A percentile compares a stretch with the other conserved stretches of the same genome.
phyloP scores from a whole-genome alignment of 1,139 yeast species.

The Insectozyma bohioensis region DNA sequence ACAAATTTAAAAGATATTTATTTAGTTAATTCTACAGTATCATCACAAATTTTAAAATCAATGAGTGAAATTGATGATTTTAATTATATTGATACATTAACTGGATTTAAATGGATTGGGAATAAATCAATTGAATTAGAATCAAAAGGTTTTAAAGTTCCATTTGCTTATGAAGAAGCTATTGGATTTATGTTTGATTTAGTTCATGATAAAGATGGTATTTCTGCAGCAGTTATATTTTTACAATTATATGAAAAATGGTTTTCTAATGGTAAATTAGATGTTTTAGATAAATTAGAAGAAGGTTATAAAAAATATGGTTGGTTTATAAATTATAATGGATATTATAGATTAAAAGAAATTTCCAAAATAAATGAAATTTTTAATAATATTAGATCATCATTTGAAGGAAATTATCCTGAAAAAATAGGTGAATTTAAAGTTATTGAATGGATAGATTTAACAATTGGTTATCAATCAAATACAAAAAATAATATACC shows the following conservation, averaged over 20 bases:
- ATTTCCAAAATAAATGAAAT: slow-evolving; percentile 51
- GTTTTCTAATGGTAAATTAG: slow-evolving; percentile 32
- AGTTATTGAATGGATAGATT: slow-evolving; percentile 74
- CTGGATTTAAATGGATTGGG: slow-evolving; percentile 98
- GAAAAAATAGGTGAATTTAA: slow-evolving; percentile 48
- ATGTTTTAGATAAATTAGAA: slow-evolving; percentile 51
- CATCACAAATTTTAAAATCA: slow-evolving; percentile 74
- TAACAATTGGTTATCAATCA: slow-evolving; percentile 81
- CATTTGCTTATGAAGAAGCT: slow-evolving; percentile 94
- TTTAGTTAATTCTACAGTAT: slow-evolving; percentile 84
- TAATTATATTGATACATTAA: slow-evolving; percentile 74
- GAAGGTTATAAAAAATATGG: slow-evolving; percentile 69
- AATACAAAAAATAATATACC: slow-evolving; percentile 60
- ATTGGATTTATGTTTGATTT: slow-evolving; percentile 88
- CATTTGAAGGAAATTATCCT: slow-evolving; percentile 39
- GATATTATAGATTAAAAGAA: slow-evolving; percentile 71
- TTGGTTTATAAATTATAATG: slow-evolving; percentile 79
- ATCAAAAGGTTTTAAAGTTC: slow-evolving; percentile 62
- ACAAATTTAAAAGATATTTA: slow-evolving; percentile 44
- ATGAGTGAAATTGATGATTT: slow-evolving; percentile 68
- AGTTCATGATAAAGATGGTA: slow-evolving; percentile 94
- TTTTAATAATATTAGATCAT: slow-evolving; percentile 52
- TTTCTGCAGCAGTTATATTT: slow-evolving; percentile 78
- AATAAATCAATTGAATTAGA: slow-evolving; percentile 79
- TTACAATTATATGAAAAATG: slow-evolving; percentile 64